A percentile compares a stretch with the other conserved stretches of the same genome.
These are phyloP conservation scores for Citrus glauca DNA, from an alignment of 345 rosid species.

Conservation along the genomic window DNA sequence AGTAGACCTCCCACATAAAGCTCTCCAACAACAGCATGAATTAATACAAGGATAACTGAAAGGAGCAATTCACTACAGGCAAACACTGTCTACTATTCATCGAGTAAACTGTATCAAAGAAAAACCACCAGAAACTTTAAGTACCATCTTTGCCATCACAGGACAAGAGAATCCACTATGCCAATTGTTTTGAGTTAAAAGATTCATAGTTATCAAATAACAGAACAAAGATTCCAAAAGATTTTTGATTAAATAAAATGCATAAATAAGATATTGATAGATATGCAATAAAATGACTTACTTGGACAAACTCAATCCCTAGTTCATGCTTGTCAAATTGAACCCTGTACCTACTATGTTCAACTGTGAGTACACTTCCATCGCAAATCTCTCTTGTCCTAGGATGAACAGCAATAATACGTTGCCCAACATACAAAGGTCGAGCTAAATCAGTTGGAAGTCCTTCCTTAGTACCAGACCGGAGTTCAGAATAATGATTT, in stretches of 20 bases:
- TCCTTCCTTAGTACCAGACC: constrained; percentile 63
- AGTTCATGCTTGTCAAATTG: constrained; percentile 64
- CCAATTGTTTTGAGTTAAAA: background rate
- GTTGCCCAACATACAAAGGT: constrained; percentile 76
- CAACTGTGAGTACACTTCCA: constrained; percentile 74
- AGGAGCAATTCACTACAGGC: background rate
- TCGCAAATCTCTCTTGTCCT: constrained; percentile 63
- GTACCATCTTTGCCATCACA: background rate
- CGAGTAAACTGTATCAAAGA: background rate
- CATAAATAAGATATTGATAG: background rate
- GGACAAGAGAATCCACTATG: background rate
- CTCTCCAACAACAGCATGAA: background rate
- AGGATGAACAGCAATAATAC: constrained; percentile 66
- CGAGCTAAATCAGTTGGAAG: constrained; percentile 79
- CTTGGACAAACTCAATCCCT: constrained; percentile 79
- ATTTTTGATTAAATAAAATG: background rate
- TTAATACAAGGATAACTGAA: background rate
- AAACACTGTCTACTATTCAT: background rate
- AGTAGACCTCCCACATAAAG: background rate
- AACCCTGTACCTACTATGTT: constrained; percentile 52
- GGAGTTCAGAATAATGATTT: constrained; percentile 67
- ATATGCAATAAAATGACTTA: constrained; percentile 22
- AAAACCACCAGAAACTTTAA: background rate
- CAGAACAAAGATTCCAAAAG: background rate
- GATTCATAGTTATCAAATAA: background rate